Conservation (phyloP, 2,329 filamentous ascomycete genomes). For the Metarhizium album region DNA sequence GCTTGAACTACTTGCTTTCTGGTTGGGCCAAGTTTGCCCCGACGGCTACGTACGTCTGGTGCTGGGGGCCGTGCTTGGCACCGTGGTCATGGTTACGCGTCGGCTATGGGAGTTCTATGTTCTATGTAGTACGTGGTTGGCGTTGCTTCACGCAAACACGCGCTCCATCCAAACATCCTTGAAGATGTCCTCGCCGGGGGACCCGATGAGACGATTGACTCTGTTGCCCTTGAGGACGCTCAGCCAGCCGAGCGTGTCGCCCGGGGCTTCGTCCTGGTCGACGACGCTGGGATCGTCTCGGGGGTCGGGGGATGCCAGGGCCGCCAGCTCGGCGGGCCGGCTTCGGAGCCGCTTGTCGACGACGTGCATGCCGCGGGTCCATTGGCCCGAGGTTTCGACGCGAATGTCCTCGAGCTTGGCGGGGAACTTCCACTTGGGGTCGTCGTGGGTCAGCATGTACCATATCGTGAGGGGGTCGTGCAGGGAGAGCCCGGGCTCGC, state of each 20-base stretch:
- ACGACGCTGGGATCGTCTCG: slow-evolving; percentile 28
- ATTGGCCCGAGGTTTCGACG: slow-evolving; percentile 83
- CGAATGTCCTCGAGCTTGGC: slow-evolving; percentile 67
- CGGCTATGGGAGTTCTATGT: too few species aligned
- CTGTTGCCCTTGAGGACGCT: slow-evolving; percentile 66
- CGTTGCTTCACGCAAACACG: slow-evolving; percentile 50
- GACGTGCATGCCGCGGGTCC: slow-evolving; percentile 87
- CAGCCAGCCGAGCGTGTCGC: slow-evolving; percentile 69
- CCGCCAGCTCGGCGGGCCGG: slow-evolving; percentile 36
- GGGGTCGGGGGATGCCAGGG: slow-evolving; percentile 30
- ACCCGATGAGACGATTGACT: slow-evolving; percentile 59
- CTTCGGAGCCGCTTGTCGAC: slow-evolving; percentile 58
- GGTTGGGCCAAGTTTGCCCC: too few species aligned
- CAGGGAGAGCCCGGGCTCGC: slow-evolving; percentile 51
- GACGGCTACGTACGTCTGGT: too few species aligned
- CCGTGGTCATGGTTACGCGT: too few species aligned
- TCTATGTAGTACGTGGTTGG: too few species aligned
- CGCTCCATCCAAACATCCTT: slow-evolving; percentile 54
- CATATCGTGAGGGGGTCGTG: slow-evolving; percentile 73
- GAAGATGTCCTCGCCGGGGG: slow-evolving; percentile 59
- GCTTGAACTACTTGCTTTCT: too few species aligned
- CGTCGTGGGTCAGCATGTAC: slow-evolving; percentile 57
- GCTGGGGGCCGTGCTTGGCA: too few species aligned
- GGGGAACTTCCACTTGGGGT: slow-evolving; percentile 47
- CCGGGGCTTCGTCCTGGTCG: slow-evolving; percentile 42